These are phyloP conservation scores for Magnaporthales sp. DNA, from an alignment of 2,329 filamentous ascomycete species.

Conservation along the genomic window DNA sequence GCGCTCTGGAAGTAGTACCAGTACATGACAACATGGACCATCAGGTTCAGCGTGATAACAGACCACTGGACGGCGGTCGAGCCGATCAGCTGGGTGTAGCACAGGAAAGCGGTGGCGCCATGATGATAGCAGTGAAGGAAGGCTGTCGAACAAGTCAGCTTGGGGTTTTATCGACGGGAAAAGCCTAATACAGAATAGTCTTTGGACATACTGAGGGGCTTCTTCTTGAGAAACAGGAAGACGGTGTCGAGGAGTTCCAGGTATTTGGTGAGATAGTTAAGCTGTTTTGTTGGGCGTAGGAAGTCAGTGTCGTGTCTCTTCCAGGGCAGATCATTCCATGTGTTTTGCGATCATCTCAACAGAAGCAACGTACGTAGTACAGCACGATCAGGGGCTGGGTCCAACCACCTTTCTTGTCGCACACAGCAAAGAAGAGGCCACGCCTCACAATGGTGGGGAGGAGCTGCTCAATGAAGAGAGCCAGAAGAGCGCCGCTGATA, in stretches of 20 bases:
- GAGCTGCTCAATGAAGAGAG: conserved; percentile 84
- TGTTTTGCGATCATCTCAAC: not conserved
- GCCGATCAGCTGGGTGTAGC: conserved; percentile 94
- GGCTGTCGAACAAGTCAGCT: conserved; percentile 38
- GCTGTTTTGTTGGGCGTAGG: conserved; percentile 38
- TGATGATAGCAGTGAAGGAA: conserved; percentile 99
- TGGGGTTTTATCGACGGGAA: not conserved
- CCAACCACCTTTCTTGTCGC: conserved; percentile 75
- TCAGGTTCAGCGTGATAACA: conserved; percentile 83
- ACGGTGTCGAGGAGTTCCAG: conserved; percentile 90
- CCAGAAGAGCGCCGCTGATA: conserved; percentile 73
- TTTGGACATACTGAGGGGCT: conserved; percentile 66
- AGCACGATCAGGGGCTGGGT: conserved; percentile 86
- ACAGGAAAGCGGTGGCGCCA: conserved; percentile 90
- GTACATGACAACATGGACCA: conserved; percentile 98
- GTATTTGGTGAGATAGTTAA: conserved; percentile 98
- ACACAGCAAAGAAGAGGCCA: conserved; percentile 87
- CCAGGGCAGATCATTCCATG: conserved; percentile 19
- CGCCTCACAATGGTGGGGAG: conserved; percentile 71
- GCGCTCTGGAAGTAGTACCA: conserved; percentile 99
- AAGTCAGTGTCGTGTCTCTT: conserved; percentile 15
- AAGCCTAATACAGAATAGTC: not conserved
- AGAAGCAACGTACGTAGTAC: conserved; percentile 72
- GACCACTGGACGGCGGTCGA: conserved; percentile 94
- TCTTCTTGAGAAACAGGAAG: conserved; percentile 99